Percentiles rank a stretch among this genome's conserved stretches.
Conservation (phyloP, 805 yeast genomes). For the Pichia scutulata region DNA sequence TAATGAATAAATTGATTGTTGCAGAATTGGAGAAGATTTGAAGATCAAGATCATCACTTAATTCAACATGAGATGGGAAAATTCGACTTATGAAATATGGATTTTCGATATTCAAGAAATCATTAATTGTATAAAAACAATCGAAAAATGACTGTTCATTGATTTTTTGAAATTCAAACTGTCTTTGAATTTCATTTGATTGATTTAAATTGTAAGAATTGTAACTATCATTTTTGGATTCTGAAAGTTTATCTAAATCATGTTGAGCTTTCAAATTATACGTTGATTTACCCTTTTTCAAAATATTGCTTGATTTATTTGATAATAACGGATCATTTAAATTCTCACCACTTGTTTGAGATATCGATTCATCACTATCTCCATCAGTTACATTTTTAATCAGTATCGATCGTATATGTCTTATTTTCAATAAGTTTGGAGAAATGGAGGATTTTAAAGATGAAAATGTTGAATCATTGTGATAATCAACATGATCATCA, state of each 20-base stretch:
- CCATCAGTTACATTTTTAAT: not conserved
- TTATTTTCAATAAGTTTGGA: conserved; percentile 17
- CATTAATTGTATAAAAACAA: conserved; percentile 31
- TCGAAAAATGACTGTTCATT: conserved; percentile 25
- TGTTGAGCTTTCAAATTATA: not conserved
- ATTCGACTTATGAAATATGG: conserved; percentile 33
- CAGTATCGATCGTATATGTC: conserved; percentile 17
- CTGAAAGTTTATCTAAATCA: not conserved
- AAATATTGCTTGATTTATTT: not conserved
- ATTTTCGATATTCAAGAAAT: conserved; percentile 16
- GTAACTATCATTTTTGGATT: no score
- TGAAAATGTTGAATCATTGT: not conserved
- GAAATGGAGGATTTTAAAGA: conserved; percentile 8
- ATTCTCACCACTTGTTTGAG: not conserved
- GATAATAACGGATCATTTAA: not conserved
- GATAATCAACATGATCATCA: not conserved
- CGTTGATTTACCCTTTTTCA: conserved; percentile 4
- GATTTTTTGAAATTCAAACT: conserved; percentile 22
- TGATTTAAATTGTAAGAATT: not conserved
- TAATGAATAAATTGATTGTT: conserved; percentile 20
- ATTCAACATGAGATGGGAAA: conserved; percentile 19
- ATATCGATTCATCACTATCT: not conserved
- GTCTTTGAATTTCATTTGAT: conserved; percentile 17
- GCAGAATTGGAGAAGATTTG: conserved; percentile 16
- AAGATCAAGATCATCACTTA: conserved; percentile 21